Evolutionary conservation across 148 eudicot species (phyloP).

Genomic region (Fagopyrum tataricum): DNA sequence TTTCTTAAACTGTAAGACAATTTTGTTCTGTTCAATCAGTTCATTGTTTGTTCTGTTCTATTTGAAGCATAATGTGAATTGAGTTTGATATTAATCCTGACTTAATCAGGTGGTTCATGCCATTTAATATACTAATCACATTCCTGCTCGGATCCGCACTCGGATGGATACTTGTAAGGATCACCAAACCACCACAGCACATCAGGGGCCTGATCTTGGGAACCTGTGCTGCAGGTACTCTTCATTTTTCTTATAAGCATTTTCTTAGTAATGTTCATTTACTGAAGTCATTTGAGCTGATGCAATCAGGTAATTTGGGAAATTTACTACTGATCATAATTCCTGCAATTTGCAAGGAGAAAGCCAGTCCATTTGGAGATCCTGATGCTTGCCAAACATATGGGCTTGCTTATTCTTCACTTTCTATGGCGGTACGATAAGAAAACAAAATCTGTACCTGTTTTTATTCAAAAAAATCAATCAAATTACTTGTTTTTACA

Average conservation of each 20-base stretch:
- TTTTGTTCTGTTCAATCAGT: too few relatives aligned
- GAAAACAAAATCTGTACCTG: not conserved
- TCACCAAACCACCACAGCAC: constrained; percentile 34
- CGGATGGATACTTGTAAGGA: constrained; percentile 34
- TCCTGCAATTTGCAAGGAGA: constrained; percentile 91
- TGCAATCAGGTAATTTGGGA: constrained; percentile 68
- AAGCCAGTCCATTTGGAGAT: constrained; percentile 75
- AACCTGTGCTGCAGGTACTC: constrained; percentile 39
- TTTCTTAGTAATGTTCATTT: not conserved
- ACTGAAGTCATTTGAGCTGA: not conserved
- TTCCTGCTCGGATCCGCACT: constrained; percentile 34
- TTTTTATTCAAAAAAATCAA: not conserved
- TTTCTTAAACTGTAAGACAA: constrained; percentile 25
- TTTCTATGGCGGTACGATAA: constrained; percentile 74
- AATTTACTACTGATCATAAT: constrained; percentile 65
- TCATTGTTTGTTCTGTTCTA: not conserved
- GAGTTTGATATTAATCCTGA: not conserved
- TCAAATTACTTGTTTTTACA: not conserved
- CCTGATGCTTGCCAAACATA: constrained; percentile 48
- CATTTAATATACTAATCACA: constrained; percentile 34
- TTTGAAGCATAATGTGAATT: not conserved
- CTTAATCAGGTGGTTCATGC: constrained; percentile 45
- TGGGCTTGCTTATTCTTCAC: constrained; percentile 74
- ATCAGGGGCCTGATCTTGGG: constrained; percentile 41
- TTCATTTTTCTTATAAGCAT: not conserved